Evolutionary conservation across 768 basidiomycete genomes (phyloP).

Genomic region (Phanerodontia chrysosporium): DNA sequence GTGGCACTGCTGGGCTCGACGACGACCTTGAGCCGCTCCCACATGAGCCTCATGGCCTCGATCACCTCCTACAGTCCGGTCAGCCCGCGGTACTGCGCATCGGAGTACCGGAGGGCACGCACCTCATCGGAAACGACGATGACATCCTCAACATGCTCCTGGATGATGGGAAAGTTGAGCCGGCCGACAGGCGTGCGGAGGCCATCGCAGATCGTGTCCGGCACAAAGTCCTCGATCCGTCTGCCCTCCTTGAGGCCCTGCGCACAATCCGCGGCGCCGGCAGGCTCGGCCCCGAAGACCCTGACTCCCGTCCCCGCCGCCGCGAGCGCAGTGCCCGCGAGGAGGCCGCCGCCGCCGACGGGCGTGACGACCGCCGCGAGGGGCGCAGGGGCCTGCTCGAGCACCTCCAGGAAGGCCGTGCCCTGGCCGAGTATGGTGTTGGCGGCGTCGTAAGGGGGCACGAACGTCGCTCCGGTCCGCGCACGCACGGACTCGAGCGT

Average conservation of each 20-base stretch:
- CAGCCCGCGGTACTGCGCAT: background rate
- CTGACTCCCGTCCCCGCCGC: conserved; percentile 28
- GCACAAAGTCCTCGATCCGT: conserved; percentile 27
- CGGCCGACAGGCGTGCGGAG: conserved; percentile 33
- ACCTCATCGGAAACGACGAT: conserved; percentile 33
- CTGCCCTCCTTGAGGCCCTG: conserved; percentile 26
- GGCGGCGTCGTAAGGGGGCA: conserved; percentile 34
- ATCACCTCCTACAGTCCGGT: conserved; percentile 19
- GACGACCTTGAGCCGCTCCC: conserved; percentile 36
- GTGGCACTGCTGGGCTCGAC: conserved; percentile 37
- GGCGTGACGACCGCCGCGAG: conserved; percentile 32
- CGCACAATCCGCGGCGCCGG: conserved; percentile 35
- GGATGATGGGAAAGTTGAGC: conserved; percentile 34
- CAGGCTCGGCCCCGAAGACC: conserved; percentile 35
- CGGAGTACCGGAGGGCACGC: background rate
- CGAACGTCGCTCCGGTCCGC: conserved; percentile 28
- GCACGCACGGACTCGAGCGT: conserved; percentile 21
- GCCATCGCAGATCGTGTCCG: conserved; percentile 35
- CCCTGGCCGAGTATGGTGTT: conserved; percentile 35
- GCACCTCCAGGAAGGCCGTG: conserved; percentile 32
- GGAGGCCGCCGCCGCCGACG: conserved; percentile 35
- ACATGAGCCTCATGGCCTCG: conserved; percentile 32
- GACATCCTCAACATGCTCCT: conserved; percentile 30
- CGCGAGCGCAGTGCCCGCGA: conserved; percentile 33
- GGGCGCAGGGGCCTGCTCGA: conserved; percentile 29